Evolutionary conservation across 306 rosid genomes (phyloP), one percentile per base, ranked within the genome.

Genomic region (Astragalus membranaceus): DNA sequence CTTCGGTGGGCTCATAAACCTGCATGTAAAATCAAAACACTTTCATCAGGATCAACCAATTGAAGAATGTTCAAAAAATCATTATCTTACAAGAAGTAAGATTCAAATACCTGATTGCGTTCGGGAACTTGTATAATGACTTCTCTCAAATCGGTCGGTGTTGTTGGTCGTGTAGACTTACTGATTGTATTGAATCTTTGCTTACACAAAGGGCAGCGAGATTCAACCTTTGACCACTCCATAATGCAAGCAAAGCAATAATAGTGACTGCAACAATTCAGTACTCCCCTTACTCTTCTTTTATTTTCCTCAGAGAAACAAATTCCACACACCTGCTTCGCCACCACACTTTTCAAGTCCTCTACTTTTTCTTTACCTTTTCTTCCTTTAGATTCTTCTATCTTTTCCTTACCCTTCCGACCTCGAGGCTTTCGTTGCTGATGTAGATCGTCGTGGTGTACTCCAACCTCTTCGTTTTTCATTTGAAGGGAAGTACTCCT

Each of bases 1-100:
- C 99, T 75, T 95, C 99, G 4, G 97, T 80, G n/a, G 99, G 99
- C 68, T 87, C 97, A 83, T 95, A 95, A 57, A 95, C 99, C 99
- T 95, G 85, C 59, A 84, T 39, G 39, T 29, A 61, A 47, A 72
- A 79, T 48, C 39, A 78, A 79, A 29, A 33, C 56, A 36, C 46
- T 56, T 44, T 11, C 48, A 68, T 47, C 60, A 59, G 37, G 68
- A 30, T 10, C 73, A 62, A 46, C 41, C 48, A 71, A 59, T 16
- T 49, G 48, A 76, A 57, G 69, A 60, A 49, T 48, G 60, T 62
- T 23, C 49, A 77, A 32, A 66, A 48, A 14, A 41, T 15, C 55
- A 66, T 2, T 0, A 48, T 54, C 57, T 77, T 78, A 85, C 74
- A 80, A 55, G 67, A 74, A 59, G 68, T 48, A 35, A 33, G 57